Base-by-base conservation (phyloP, 768 basidiomycete species). In the Lyophyllum atratum region DNA sequence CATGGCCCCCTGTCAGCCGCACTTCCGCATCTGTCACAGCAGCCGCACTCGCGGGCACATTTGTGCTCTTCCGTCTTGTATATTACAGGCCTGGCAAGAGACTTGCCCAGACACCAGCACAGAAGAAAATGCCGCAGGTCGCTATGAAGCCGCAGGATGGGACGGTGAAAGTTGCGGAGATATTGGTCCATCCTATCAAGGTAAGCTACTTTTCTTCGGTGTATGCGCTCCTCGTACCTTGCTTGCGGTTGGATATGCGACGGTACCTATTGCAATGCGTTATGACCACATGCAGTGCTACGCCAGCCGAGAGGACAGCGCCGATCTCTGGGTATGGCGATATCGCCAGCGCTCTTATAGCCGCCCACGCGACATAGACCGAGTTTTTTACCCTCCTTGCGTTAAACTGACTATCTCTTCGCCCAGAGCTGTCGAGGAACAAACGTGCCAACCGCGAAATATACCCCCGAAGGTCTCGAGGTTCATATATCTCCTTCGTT, bases 141-240 rank as follows among this genome's bases (percentile, higher is more conserved):
- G 55, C 47, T 4, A 48, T 50, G 17, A 64, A 53, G 49, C 65
- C 62, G 24, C 48, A 50, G 48, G 64, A 71, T 51, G 72, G 70
- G 21, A 60, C 72, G 25, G 73, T 80, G 15, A 74, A 66, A 12
- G 81, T 89, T 22, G 77, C 82, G 0, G 85, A 81, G 66, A 80
- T 89, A 21, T 59, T 87, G 33, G 63, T 89, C 2, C 87, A 89
- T 64, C 87, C 87, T 39, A 85, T 89, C 72, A 89, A 89, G 78
- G 87, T 82, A 45, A 60, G 69, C 58, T 37, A 25, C 55, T 6
- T 19, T 34, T 31, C 12, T 26, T 19, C 21, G 52, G 19, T 34
- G 43, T 26, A 37, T 25, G 26, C n/a, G 39, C 39, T 15, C 34
- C 15, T 37, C 11, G 29, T 37, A 4, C 34, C 7, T 37, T 15